Evolutionary conservation across 768 basidiomycete genomes (phyloP).

Genomic region (Kwoniella bestiolae): DNA sequence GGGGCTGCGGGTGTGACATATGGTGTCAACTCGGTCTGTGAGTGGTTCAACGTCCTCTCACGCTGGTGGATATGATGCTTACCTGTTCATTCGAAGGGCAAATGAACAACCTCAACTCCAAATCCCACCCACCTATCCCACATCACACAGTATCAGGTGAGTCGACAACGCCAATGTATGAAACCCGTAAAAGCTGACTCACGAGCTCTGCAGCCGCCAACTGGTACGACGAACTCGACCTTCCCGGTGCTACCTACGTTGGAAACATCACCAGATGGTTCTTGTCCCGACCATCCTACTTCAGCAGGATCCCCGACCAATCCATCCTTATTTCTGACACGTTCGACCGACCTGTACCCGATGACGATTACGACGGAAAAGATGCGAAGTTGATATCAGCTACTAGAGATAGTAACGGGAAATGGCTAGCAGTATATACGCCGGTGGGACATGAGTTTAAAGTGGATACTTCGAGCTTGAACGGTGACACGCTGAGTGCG

Average conservation of each 20-base stretch:
- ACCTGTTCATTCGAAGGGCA: slow-evolving; percentile 14
- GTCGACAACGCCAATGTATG: not conserved
- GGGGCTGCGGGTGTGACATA: slow-evolving; percentile 31
- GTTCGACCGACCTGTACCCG: slow-evolving; percentile 2
- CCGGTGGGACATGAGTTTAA: not conserved
- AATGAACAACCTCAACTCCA: slow-evolving; percentile 28
- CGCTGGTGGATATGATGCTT: not conserved
- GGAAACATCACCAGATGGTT: slow-evolving; percentile 11
- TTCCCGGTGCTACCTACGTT: slow-evolving; percentile 21
- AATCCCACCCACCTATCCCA: slow-evolving; percentile 22
- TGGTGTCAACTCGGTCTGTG: slow-evolving; percentile 30
- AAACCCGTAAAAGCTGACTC: not conserved
- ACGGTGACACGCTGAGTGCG: not conserved
- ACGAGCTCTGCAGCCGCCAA: slow-evolving; percentile 6
- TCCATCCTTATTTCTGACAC: slow-evolving; percentile 20
- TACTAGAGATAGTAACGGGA: not conserved
- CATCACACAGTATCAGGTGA: slow-evolving; percentile 11
- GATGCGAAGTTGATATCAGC: slow-evolving; percentile 10
- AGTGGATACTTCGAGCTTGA: not conserved
- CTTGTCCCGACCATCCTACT: slow-evolving; percentile 18
- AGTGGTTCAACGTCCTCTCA: not conserved
- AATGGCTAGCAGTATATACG: slow-evolving; percentile 10
- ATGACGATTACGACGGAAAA: slow-evolving; percentile 5
- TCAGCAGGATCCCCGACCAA: slow-evolving; percentile 21
- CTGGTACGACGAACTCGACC: slow-evolving; percentile 32